Percentiles rank a stretch among this genome's conserved stretches.
Conservation (phyloP, 495 filamentous ascomycete species). For the Haplographium delicatum region DNA sequence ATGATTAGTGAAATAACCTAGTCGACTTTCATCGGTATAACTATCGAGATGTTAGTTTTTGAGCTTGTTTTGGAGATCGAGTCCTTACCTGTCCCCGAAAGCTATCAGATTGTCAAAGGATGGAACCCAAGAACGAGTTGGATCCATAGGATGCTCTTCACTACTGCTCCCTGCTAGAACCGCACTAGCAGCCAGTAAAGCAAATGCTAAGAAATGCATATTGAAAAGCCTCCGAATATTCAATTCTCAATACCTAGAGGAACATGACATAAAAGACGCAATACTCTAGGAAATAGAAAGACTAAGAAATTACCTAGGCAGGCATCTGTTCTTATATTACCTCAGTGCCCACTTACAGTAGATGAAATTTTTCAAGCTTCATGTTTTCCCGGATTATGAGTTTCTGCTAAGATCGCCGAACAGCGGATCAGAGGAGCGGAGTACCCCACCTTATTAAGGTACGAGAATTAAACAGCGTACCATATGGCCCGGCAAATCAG, state of each 20-base stretch:
- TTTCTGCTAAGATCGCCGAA: background rate
- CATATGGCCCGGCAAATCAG: background rate
- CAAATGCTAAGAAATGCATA: conserved; percentile 13
- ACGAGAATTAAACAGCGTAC: background rate
- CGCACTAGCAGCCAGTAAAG: conserved; percentile 12
- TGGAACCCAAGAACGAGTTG: conserved; percentile 9
- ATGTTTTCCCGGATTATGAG: no score
- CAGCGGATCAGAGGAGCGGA: background rate
- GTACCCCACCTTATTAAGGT: conserved; percentile 1
- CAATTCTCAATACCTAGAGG: background rate
- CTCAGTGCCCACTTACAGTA: background rate
- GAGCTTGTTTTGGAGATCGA: background rate
- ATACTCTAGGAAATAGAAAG: background rate
- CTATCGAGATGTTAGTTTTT: conserved; percentile 25
- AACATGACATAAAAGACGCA: background rate
- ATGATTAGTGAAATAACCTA: conserved; percentile 53
- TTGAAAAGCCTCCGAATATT: background rate
- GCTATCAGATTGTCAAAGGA: conserved; percentile 48
- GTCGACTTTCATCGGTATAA: conserved; percentile 66
- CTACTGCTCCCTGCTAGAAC: background rate
- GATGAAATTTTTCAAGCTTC: background rate
- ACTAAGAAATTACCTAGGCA: background rate
- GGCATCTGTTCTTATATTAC: background rate
- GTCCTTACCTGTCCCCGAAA: conserved; percentile 56
- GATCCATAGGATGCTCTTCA: conserved; percentile 5